A percentile compares a stretch with the other conserved stretches of the same genome.
These are phyloP conservation scores for Penicillium desertorum DNA, from an alignment of 495 filamentous ascomycete genomes.

Conservation along the genomic window DNA sequence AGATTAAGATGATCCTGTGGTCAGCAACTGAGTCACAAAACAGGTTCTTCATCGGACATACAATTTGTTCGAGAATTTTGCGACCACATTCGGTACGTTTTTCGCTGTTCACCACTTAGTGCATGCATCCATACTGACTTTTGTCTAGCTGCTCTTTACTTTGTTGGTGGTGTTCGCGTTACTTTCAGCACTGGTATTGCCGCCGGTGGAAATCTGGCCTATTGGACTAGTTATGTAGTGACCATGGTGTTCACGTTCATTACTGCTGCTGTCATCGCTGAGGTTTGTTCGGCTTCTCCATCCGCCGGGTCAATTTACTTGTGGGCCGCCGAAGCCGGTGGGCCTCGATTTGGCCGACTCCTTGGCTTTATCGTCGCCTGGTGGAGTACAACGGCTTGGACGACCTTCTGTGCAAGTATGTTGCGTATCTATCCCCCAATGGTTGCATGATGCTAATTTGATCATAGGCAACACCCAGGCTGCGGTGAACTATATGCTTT, in stretches of 20 bases:
- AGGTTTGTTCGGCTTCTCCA: conserved; percentile 56
- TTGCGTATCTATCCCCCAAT: background rate
- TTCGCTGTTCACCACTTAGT: background rate
- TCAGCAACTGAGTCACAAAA: conserved; percentile 11
- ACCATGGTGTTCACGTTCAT: conserved; percentile 58
- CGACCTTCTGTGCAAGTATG: conserved; percentile 53
- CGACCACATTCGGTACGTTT: conserved; percentile 53
- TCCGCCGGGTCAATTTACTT: conserved; percentile 58
- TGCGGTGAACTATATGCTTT: conserved; percentile 55
- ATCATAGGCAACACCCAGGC: conserved; percentile 49
- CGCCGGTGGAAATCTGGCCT: conserved; percentile 55
- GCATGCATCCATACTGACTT: conserved; percentile 1
- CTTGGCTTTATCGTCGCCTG: conserved; percentile 57
- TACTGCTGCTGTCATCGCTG: conserved; percentile 56
- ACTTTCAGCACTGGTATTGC: conserved; percentile 58
- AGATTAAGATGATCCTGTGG: background rate
- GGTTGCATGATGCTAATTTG: conserved; percentile 6
- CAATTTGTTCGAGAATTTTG: conserved; percentile 53
- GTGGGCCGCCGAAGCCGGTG: conserved; percentile 58
- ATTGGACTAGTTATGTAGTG: conserved; percentile 59
- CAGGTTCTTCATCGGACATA: conserved; percentile 52
- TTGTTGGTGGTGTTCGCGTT: conserved; percentile 55
- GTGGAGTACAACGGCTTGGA: conserved; percentile 62
- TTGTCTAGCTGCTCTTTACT: conserved; percentile 52
- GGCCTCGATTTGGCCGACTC: conserved; percentile 51